These are phyloP conservation scores for Helicocarpus griseus DNA, from an alignment of 2,329 filamentous ascomycete genomes.

Conservation along the genomic window DNA sequence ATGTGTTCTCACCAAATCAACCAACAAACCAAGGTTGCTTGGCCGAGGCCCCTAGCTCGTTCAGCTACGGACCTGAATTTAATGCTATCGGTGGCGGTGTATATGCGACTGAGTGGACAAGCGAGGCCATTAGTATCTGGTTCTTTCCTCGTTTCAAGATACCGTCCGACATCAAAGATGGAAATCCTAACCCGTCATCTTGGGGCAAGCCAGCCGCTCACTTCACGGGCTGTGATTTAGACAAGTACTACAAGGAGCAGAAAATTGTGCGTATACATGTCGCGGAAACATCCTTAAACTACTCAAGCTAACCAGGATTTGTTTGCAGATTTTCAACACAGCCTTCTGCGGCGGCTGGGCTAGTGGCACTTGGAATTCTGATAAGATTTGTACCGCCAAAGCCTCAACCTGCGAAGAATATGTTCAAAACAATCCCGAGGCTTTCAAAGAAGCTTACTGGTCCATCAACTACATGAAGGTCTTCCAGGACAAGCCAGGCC, in stretches of 20 bases:
- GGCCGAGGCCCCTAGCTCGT: constrained; percentile 41
- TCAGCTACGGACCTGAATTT: constrained; percentile 58
- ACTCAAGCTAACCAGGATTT: too few species aligned
- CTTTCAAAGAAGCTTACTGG: constrained; percentile 68
- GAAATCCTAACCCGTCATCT: constrained; percentile 51
- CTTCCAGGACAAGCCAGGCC: constrained; percentile 32
- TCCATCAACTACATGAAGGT: constrained; percentile 59
- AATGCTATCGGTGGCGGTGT: constrained; percentile 61
- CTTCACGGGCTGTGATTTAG: constrained; percentile 67
- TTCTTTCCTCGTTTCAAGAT: constrained; percentile 66
- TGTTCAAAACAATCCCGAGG: constrained; percentile 55
- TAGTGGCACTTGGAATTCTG: constrained; percentile 52
- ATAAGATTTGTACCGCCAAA: constrained; percentile 47
- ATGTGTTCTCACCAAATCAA: constrained; percentile 37
- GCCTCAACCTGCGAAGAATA: constrained; percentile 59
- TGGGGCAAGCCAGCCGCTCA: constrained; percentile 62
- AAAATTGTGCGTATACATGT: constrained; percentile 52
- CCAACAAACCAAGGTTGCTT: constrained; percentile 49
- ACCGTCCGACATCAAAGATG: constrained; percentile 52
- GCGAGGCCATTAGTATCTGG: constrained; percentile 62
- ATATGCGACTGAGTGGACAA: constrained; percentile 69
- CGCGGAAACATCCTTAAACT: too few species aligned
- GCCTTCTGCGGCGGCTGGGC: constrained; percentile 81
- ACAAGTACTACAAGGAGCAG: constrained; percentile 59
- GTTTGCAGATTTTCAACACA: constrained; percentile 50